Evolutionary conservation across 192 early-diverging fungal genomes (phyloP).

Genomic region (Coemansia sp.): DNA sequence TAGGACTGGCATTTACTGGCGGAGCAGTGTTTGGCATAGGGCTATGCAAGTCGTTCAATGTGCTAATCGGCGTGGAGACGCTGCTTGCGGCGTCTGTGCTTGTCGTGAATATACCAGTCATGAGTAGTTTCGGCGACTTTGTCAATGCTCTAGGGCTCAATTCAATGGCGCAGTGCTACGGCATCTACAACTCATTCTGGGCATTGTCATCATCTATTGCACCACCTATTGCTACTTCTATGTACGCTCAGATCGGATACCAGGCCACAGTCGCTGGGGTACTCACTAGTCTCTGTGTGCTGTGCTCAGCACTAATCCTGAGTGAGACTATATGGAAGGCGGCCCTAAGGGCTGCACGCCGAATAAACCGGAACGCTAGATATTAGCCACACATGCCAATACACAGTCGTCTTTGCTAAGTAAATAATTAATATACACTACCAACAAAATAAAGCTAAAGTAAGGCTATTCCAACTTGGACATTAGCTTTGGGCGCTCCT

Average conservation of each 20-base stretch:
- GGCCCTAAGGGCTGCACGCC: not conserved
- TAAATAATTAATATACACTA: not conserved
- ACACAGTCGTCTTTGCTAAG: no score
- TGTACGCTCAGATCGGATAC: constrained; percentile 49
- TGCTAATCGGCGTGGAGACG: constrained; percentile 20
- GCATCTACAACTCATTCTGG: constrained; percentile 50
- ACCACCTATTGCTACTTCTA: constrained; percentile 40
- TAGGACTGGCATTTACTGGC: constrained; percentile 24
- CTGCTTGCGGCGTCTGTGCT: constrained; percentile 24
- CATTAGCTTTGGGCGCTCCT: constrained; percentile 1
- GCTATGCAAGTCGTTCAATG: constrained; percentile 36
- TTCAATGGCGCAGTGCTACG: constrained; percentile 52
- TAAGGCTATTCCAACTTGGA: not conserved
- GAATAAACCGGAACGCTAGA: not conserved
- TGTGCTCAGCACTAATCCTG: constrained; percentile 24
- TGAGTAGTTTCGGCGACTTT: constrained; percentile 58
- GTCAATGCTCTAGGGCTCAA: constrained; percentile 43
- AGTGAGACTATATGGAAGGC: constrained; percentile 11
- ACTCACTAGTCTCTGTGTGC: constrained; percentile 22
- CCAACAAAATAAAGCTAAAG: not conserved
- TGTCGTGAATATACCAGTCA: constrained; percentile 46
- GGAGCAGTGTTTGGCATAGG: constrained; percentile 31
- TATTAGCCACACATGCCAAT: not conserved
- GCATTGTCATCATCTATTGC: constrained; percentile 38
- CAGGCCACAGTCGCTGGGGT: constrained; percentile 26